Conservation (phyloP, 2,329 filamentous ascomycete species). For the Cadophora sp. region DNA sequence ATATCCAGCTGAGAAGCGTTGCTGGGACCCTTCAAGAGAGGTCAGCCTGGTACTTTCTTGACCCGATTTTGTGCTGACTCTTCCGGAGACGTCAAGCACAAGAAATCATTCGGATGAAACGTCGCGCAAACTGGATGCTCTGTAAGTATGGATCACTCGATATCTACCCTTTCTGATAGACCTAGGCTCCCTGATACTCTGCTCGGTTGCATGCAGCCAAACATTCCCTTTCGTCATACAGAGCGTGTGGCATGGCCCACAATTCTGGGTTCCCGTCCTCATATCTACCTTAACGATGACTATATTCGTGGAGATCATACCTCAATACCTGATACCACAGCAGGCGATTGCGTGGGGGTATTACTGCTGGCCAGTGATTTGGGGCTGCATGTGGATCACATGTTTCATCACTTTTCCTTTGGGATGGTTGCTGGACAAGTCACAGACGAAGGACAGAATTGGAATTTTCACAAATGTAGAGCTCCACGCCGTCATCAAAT, state of each 20-base stretch:
- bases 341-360: constrained; percentile 37
- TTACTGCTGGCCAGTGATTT: constrained; percentile 39
- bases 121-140: constrained; percentile 39
- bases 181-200: constrained; percentile 39
- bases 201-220: constrained; percentile 37
- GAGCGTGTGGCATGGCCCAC: constrained; percentile 25
- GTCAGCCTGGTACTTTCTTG: constrained; percentile 22
- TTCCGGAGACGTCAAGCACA: constrained; percentile 31
- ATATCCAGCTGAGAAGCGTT: constrained; percentile 34
- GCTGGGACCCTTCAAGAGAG: constrained; percentile 34
- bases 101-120: constrained; percentile 33
- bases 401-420: constrained; percentile 36
- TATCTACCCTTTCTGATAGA: neutral
- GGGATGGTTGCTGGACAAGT: constrained; percentile 34
- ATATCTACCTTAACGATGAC: constrained; percentile 38
- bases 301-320: constrained; percentile 40
- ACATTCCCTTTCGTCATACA: constrained; percentile 39
- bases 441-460: constrained; percentile 20
- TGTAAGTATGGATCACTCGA: constrained; percentile 30
- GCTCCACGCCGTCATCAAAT: constrained; percentile 35
- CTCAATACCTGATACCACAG: constrained; percentile 39
- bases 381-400: constrained; percentile 39
- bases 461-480: constrained; percentile 36
- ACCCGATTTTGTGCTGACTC: constrained; percentile 18
- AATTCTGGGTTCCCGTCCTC: constrained; percentile 35